These are phyloP conservation scores for Protomyces gravidus DNA, from an alignment of 1,139 yeast species.

Conservation along the genomic window DNA sequence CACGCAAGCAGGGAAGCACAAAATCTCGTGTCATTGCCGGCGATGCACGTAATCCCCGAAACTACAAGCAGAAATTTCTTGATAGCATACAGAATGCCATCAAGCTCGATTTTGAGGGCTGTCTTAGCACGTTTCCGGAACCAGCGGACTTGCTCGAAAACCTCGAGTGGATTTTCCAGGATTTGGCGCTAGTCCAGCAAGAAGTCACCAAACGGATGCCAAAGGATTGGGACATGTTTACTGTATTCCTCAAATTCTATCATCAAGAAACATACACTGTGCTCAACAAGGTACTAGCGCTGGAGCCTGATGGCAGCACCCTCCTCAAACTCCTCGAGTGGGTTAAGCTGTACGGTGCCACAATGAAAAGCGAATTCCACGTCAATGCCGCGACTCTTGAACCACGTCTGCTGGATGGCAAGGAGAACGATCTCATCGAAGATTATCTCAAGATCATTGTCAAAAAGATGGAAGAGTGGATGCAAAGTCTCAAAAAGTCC, in stretches of 20 bases:
- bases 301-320: conserved; percentile 56
- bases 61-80: conserved; percentile 63
- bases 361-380: conserved; percentile 49
- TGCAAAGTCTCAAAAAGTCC: conserved; percentile 56
- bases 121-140: conserved; percentile 54
- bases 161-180: conserved; percentile 80
- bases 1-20: conserved; percentile 31
- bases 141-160: conserved; percentile 56
- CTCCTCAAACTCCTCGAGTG: conserved; percentile 57
- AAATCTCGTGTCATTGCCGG: conserved; percentile 21
- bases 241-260: conserved; percentile 60
- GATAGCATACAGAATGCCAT: conserved; percentile 59
- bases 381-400: conserved; percentile 44
- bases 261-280: conserved; percentile 62
- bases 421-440: conserved; percentile 58
- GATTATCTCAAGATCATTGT: conserved; percentile 71
- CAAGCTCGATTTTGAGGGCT: conserved; percentile 61
- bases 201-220: conserved; percentile 59
- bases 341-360: conserved; percentile 62
- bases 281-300: conserved; percentile 57
- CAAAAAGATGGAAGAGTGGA: conserved; percentile 77
- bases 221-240: conserved; percentile 69
- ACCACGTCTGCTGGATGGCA: conserved; percentile 54
- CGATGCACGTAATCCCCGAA: conserved; percentile 46
- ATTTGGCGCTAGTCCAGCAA: conserved; percentile 60